These are phyloP conservation scores for Coccinonectria pachysandricola DNA, from an alignment of 2,329 filamentous ascomycete genomes.

Conservation along the genomic window DNA sequence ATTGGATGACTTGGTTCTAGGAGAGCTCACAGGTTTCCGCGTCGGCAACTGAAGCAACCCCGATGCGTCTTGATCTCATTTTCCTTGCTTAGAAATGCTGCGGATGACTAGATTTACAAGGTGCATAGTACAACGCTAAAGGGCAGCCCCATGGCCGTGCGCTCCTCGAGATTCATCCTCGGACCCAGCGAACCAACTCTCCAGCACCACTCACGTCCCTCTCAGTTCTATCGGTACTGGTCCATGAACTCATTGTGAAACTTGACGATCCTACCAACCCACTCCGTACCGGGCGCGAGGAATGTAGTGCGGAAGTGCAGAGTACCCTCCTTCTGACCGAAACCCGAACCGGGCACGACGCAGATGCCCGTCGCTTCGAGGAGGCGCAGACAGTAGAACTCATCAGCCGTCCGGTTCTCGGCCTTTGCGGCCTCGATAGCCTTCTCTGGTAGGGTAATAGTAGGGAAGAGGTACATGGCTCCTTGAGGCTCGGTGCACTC, in stretches of 20 bases:
- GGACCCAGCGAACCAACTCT: too few relatives aligned
- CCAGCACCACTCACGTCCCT: neutral
- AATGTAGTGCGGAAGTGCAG: constrained; percentile 96
- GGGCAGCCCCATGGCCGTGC: too few relatives aligned
- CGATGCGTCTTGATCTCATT: too few relatives aligned
- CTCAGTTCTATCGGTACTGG: constrained; percentile 47
- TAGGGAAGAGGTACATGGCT: constrained; percentile 98
- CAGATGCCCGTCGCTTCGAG: constrained; percentile 93
- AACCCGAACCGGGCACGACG: constrained; percentile 83
- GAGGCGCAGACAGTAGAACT: constrained; percentile 87
- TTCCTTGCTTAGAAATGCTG: too few relatives aligned
- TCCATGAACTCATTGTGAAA: constrained; percentile 91
- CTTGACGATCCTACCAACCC: constrained; percentile 75
- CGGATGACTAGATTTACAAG: too few relatives aligned
- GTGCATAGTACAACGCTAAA: too few relatives aligned
- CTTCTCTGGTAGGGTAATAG: constrained; percentile 68
- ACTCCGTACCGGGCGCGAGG: constrained; percentile 89
- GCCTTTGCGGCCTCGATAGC: constrained; percentile 65
- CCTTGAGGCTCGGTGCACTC: constrained; percentile 84
- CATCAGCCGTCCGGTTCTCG: constrained; percentile 68
- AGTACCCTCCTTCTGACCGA: constrained; percentile 85
- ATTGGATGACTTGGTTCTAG: too few relatives aligned
- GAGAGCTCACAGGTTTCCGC: too few relatives aligned
- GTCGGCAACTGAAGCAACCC: too few relatives aligned
- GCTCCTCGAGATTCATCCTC: too few relatives aligned